These are phyloP conservation scores for Odonthalia washingtoniensis DNA, from an alignment of 31 red algal genomes.

Conservation along the genomic window DNA sequence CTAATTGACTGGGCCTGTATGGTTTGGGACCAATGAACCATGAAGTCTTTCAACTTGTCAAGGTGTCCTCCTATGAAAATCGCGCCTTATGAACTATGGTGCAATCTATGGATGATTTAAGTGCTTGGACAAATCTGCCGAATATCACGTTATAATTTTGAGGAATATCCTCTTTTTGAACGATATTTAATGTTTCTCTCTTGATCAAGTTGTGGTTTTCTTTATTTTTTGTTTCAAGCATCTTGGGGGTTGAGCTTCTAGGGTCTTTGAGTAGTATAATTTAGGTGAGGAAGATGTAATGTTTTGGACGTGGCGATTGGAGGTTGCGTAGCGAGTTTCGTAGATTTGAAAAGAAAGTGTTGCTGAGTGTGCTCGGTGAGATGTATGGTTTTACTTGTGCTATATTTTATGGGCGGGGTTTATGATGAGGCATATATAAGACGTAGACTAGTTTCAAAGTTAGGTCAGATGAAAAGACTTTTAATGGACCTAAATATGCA, in stretches of 20 bases:
- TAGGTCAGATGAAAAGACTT: not conserved
- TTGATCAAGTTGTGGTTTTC: slow-evolving; percentile 38
- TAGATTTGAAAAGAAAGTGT: too few relatives aligned
- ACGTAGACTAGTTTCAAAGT: slow-evolving; percentile 44
- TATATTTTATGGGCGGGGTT: slow-evolving; percentile 22
- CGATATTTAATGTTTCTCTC: too few relatives aligned
- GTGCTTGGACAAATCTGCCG: slow-evolving; percentile 36
- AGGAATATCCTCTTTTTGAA: slow-evolving; percentile 47
- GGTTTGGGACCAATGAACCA: too few relatives aligned
- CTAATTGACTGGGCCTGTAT: slow-evolving; percentile 30
- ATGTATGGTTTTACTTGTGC: slow-evolving; percentile 58
- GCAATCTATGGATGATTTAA: slow-evolving; percentile 45
- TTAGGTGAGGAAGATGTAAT: slow-evolving; percentile 36
- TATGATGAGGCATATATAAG: slow-evolving; percentile 19
- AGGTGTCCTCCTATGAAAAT: slow-evolving; percentile 20
- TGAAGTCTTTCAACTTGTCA: too few relatives aligned
- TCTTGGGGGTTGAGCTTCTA: not conserved
- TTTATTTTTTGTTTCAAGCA: slow-evolving; percentile 4
- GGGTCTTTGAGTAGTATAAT: slow-evolving; percentile 36
- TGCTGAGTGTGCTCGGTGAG: too few relatives aligned
- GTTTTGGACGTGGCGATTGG: not conserved
- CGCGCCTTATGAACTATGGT: not conserved
- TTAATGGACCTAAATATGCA: slow-evolving; percentile 36
- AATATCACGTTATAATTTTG: slow-evolving; percentile 45
- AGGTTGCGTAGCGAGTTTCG: not conserved